Conservation (phyloP, 129 eudicot species). For the Artemisia annua region DNA sequence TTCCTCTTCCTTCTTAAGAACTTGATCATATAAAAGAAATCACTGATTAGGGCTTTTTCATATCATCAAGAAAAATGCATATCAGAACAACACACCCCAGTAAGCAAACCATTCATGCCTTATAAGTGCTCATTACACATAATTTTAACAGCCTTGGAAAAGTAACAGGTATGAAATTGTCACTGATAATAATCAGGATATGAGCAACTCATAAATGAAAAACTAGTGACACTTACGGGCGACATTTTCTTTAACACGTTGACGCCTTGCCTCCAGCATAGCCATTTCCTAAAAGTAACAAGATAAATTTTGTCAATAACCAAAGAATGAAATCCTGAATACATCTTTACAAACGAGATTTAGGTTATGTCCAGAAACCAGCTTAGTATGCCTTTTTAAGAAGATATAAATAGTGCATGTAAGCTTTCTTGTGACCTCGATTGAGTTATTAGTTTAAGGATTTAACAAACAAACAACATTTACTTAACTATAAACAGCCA, state of each 20-base stretch:
- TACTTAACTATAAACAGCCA: neutral
- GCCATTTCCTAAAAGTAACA: conserved; percentile 69
- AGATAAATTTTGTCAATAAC: conserved; percentile 14
- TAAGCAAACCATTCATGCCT: no score
- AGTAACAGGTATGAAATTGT: neutral
- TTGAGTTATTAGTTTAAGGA: neutral
- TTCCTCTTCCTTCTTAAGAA: conserved; percentile 95
- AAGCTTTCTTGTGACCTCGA: neutral
- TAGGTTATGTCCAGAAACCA: neutral
- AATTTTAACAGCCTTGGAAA: neutral
- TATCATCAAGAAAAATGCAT: conserved; percentile 6
- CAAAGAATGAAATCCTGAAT: neutral
- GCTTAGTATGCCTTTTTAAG: neutral
- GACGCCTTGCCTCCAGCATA: conserved; percentile 79
- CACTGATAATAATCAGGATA: neutral
- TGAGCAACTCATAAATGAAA: conserved; percentile 13
- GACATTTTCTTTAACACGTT: conserved; percentile 75
- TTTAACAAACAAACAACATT: neutral
- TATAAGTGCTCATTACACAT: neutral
- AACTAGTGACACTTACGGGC: conserved; percentile 61
- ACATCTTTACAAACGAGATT: conserved; percentile 15
- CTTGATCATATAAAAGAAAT: conserved; percentile 35
- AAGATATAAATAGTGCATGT: neutral
- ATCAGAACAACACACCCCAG: neutral
- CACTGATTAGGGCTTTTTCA: conserved; percentile 15